Evolutionary conservation across 495 filamentous ascomycete genomes (phyloP), one percentile per base, ranked within the genome.

Genomic region (Penicillium nucicola): DNA sequence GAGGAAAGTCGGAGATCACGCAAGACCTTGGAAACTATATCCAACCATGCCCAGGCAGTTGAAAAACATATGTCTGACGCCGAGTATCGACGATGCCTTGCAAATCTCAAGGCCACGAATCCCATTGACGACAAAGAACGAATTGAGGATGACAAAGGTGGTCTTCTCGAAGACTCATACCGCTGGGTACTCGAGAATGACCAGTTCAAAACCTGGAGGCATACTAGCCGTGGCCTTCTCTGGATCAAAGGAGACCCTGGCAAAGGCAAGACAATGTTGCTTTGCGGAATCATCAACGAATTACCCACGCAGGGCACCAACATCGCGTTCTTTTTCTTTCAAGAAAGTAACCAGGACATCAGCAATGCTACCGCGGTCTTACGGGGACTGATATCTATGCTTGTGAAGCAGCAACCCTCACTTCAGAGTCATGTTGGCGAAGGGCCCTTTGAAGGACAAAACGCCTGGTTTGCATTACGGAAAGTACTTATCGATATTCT

Each of bases 321-420:
- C 19, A 41, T 77, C 13, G 62, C 65, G 4, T 77, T 65, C 62
- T 78, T 77, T 62, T 76, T 79, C 58, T 78, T 70, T 48, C 72
- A 76, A 55, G 62, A 55, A 5, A 66, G 62, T 17, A 41, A 68
- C 34, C 13, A 19, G 2, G 38, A 50, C 8, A 36, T 75, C 33
- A 74, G 71, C 53, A 71, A 64, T 52, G 63, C 70, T 19, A 61
- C 62, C 13, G 60, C 66, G 8, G 66, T 75, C 3, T 48, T 76
- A n/a, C 65, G 71, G 4, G 68, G 72, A 30, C 50, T 76, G 8
- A 69, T 75, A 5, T 76, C 61, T 56, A 53, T 70, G 32, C 58
- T 74, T 28, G 52, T 68, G 41, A 18, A 58, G 34, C 55, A 65
- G 47, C 58, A 68, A 42, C 61, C 57, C 23, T 40, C 44, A 8